Evolutionary conservation across 495 filamentous ascomycete genomes (phyloP).

Genomic region (Neurospora sp.): DNA sequence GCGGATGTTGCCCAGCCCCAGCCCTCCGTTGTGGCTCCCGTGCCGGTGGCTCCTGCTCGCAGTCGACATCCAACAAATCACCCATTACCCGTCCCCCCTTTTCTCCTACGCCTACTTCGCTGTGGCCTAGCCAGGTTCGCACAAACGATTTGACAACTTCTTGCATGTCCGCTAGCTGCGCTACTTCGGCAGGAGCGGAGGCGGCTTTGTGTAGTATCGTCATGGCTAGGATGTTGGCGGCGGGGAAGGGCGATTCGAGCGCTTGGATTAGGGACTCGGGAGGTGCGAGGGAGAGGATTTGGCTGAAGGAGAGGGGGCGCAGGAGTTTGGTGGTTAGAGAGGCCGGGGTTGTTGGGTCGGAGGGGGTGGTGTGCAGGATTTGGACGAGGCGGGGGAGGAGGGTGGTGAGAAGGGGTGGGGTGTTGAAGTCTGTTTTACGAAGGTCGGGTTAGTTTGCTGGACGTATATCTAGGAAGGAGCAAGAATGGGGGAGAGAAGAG

Average conservation of each 20-base stretch:
- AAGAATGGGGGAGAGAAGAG: not conserved
- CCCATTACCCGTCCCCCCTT: slow-evolving; percentile 56
- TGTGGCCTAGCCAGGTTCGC: slow-evolving; percentile 58
- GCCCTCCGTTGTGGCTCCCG: slow-evolving; percentile 10
- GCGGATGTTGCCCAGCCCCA: not conserved
- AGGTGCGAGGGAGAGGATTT: slow-evolving; percentile 41
- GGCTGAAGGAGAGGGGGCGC: slow-evolving; percentile 35
- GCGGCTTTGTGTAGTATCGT: slow-evolving; percentile 64
- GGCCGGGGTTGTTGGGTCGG: slow-evolving; percentile 41
- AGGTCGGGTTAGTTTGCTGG: not conserved
- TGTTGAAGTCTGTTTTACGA: slow-evolving; percentile 29
- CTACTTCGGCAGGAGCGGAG: slow-evolving; percentile 47
- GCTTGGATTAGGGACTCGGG: slow-evolving; percentile 43
- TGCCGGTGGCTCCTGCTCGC: slow-evolving; percentile 38
- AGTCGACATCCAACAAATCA: slow-evolving; percentile 59
- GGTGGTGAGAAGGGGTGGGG: slow-evolving; percentile 32
- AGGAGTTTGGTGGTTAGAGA: slow-evolving; percentile 45
- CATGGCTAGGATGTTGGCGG: slow-evolving; percentile 62
- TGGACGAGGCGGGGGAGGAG: slow-evolving; percentile 39
- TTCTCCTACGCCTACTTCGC: slow-evolving; percentile 61
- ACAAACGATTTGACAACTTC: slow-evolving; percentile 52
- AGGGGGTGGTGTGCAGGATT: slow-evolving; percentile 36
- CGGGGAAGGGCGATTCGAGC: slow-evolving; percentile 48
- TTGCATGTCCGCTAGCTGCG: slow-evolving; percentile 56
- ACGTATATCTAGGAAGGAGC: not conserved